Evolutionary conservation across 805 yeast genomes (phyloP).

Genomic region (Ogataea thermomethanolica): DNA sequence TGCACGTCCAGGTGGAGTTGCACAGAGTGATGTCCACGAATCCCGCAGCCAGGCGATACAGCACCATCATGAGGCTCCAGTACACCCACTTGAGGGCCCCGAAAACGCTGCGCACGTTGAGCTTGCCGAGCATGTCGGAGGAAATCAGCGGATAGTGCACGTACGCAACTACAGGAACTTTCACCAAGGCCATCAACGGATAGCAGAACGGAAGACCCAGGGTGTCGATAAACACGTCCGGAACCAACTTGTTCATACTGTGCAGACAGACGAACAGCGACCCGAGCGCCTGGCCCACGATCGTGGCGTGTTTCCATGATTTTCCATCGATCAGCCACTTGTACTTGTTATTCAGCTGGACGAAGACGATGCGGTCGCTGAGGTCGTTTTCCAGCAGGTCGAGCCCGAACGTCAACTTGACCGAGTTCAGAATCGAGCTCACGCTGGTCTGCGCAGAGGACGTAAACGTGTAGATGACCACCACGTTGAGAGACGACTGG

Average conservation of each 20-base stretch:
- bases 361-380: conserved; percentile 31
- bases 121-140: conserved; percentile 73
- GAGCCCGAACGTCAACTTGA: conserved; percentile 28
- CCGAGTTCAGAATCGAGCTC: conserved; percentile 22
- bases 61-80: conserved; percentile 64
- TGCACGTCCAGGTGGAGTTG: conserved; percentile 89
- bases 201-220: conserved; percentile 91
- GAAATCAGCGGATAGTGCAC: conserved; percentile 96
- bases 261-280: conserved; percentile 64
- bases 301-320: conserved; percentile 76
- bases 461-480: conserved; percentile 55
- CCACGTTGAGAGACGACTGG: conserved; percentile 47
- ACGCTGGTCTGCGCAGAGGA: conserved; percentile 23
- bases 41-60: conserved; percentile 65
- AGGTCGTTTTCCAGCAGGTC: conserved; percentile 22
- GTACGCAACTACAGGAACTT: conserved; percentile 78
- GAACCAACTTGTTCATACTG: conserved; percentile 64
- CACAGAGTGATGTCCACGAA: conserved; percentile 64
- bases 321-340: conserved; percentile 62
- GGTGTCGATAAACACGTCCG: conserved; percentile 93
- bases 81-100: conserved; percentile 49
- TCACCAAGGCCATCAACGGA: conserved; percentile 57
- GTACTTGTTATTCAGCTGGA: conserved; percentile 30
- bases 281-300: conserved; percentile 86
- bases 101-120: conserved; percentile 32